phyloP scores from a whole-genome alignment of 129 eudicot genomes.

The Oenanthe sinensis region DNA sequence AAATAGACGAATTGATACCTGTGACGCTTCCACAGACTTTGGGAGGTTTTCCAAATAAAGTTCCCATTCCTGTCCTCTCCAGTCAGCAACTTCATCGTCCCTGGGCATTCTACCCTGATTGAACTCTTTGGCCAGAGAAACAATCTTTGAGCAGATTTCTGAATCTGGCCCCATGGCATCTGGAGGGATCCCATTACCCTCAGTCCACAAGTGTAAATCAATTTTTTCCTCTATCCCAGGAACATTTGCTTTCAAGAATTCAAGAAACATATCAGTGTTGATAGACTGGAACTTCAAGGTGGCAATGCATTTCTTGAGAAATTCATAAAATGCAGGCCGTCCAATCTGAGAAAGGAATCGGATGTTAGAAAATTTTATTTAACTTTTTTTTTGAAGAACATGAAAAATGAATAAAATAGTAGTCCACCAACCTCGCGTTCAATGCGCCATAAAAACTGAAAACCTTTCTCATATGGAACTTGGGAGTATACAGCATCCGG shows the following conservation, averaged over 20 bases:
- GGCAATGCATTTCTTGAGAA: conserved; percentile 70
- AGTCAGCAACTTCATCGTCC: conserved; percentile 86
- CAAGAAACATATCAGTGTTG: conserved; percentile 71
- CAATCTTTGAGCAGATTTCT: conserved; percentile 53
- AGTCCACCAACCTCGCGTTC: conserved; percentile 62
- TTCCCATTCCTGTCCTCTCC: conserved; percentile 97
- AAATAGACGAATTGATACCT: conserved; percentile 30
- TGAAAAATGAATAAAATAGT: neutral
- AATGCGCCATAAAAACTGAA: conserved; percentile 91
- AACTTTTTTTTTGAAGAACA: neutral
- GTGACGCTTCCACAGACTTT: conserved; percentile 77
- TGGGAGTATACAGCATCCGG: conserved; percentile 91
- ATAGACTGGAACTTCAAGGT: conserved; percentile 91
- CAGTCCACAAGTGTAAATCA: conserved; percentile 74
- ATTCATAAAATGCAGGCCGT: conserved; percentile 81
- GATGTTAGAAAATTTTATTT: neutral
- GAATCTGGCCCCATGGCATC: conserved; percentile 98
- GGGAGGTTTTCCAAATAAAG: conserved; percentile 85
- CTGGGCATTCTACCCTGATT: conserved; percentile 78
- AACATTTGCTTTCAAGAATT: conserved; percentile 74
- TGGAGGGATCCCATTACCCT: conserved; percentile 87
- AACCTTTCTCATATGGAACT: conserved; percentile 96
- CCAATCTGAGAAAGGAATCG: conserved; percentile 51
- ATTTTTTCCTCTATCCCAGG: conserved; percentile 80
- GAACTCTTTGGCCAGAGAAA: conserved; percentile 69